These are phyloP conservation scores for Cladosporium oxysporum DNA, from an alignment of 2,329 filamentous ascomycete species.

Conservation along the genomic window DNA sequence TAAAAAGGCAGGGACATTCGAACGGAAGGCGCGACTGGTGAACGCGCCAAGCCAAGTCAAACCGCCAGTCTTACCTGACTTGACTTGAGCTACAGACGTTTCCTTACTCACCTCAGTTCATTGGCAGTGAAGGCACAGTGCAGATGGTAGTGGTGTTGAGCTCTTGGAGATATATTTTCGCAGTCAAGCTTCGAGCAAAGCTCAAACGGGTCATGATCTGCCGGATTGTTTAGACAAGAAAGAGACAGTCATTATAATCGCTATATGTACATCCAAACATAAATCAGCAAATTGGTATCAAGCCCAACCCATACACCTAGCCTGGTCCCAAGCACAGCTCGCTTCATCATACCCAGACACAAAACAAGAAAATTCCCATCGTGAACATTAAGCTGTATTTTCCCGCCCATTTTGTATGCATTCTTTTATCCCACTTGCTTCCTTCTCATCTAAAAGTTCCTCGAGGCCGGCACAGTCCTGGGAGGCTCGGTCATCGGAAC, in stretches of 20 bases:
- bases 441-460: slow-evolving; percentile 25
- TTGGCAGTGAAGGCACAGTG: neutral
- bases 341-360: slow-evolving; percentile 1
- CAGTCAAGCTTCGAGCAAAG: neutral
- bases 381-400: slow-evolving; percentile 1
- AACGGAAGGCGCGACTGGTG: neutral
- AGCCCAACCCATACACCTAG: slow-evolving; percentile 5
- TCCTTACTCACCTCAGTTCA: neutral
- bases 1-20: neutral
- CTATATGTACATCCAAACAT: slow-evolving; percentile 4
- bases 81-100: neutral
- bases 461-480: slow-evolving; percentile 21
- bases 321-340: neutral
- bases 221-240: neutral
- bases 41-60: neutral
- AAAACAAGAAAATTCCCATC: neutral
- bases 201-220: neutral
- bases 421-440: neutral
- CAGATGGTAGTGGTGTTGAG: neutral
- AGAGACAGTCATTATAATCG: neutral
- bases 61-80: neutral
- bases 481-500: slow-evolving; percentile 26
- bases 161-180: neutral
- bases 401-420: neutral
- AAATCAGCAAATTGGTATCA: slow-evolving; percentile 18